Evolutionary conservation across 176 grass and related monocot genomes (phyloP), one percentile per base, ranked within the genome.

Genomic region (Oryza coarctata): DNA sequence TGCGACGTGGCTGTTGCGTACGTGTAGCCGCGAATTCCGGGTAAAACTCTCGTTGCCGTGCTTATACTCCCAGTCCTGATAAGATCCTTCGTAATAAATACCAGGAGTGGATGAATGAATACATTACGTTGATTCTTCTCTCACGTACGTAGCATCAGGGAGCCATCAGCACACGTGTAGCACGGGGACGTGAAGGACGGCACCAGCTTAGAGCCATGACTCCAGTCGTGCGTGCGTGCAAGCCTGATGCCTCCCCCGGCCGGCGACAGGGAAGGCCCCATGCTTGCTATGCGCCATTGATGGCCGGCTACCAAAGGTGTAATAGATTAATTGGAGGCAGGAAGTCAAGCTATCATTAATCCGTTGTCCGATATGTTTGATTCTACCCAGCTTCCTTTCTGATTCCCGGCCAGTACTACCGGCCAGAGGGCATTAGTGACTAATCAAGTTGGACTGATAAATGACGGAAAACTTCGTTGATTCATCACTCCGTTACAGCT

Each of bases 331-430:
- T 32, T 8, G 77, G 82, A 39, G 64, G 88, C 73, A 89, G 83
- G 73, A 78, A 78, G 83, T 86, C 88, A 82, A 82, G 83, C 66
- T 4, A 22, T 68, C 73, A 86, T 86, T 64, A 82, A 71, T 61
- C 88, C 64, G 17, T 85, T 85, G 72, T 89, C 82, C 67, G 70
- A 3, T 88, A 49, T 41, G 76, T 63, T 22, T 62, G 75, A 22
- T 36, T 26, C 75, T 35, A 23, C 36, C 36, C 45, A 25, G 20
- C 26, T 41, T 31, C 67, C 6, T 10, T 38, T 26, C 38, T 30
- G 47, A 87, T 82, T 73, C 80, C 50, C 39, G 50, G 33, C 63
- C 71, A 29, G 38, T 5, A 49, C 30, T 62, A 75, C 17, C 3
- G 29, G 76, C 77, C 71, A 63, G 85, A 74, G 63, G 49, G n/a